Conservation (phyloP, 805 yeast species). For the Candida cerambycidarum region DNA sequence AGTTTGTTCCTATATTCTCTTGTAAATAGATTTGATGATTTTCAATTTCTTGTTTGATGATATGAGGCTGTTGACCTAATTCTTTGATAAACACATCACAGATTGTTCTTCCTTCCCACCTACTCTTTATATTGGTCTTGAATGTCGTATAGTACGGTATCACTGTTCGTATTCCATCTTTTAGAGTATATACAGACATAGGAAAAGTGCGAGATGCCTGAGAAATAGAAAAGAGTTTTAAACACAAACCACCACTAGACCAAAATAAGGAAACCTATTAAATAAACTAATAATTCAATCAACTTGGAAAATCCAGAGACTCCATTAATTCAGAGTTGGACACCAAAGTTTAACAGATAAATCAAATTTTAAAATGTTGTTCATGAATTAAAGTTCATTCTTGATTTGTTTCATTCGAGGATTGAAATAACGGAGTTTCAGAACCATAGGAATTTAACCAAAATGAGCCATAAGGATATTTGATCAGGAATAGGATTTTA, state of each 20-base stretch:
- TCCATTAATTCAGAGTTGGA: conserved; percentile 9
- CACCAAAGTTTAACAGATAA: conserved; percentile 11
- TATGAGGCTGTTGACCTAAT: conserved; percentile 30
- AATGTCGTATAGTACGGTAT: conserved; percentile 32
- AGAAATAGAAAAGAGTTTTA: too few relatives aligned
- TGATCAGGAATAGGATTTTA: background rate
- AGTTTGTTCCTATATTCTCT: conserved; percentile 20
- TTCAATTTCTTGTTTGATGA: conserved; percentile 25
- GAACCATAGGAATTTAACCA: conserved; percentile 6
- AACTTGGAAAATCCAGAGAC: conserved; percentile 12
- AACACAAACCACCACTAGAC: conserved; percentile 7
- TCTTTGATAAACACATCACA: conserved; percentile 31
- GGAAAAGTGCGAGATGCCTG: too few relatives aligned
- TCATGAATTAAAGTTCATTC: conserved; percentile 11
- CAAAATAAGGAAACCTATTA: conserved; percentile 12
- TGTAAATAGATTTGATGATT: conserved; percentile 25
- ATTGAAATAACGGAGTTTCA: conserved; percentile 9
- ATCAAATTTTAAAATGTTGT: conserved; percentile 9
- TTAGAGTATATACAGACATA: conserved; percentile 10
- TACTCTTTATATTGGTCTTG: conserved; percentile 34
- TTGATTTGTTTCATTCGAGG: conserved; percentile 7
- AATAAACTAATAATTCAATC: conserved; percentile 8
- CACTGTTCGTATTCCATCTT: conserved; percentile 36
- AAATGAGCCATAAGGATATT: background rate
- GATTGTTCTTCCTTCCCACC: conserved; percentile 38